Conservation (phyloP, 1,139 yeast genomes). For the Yamadazyma membranifaciens region DNA sequence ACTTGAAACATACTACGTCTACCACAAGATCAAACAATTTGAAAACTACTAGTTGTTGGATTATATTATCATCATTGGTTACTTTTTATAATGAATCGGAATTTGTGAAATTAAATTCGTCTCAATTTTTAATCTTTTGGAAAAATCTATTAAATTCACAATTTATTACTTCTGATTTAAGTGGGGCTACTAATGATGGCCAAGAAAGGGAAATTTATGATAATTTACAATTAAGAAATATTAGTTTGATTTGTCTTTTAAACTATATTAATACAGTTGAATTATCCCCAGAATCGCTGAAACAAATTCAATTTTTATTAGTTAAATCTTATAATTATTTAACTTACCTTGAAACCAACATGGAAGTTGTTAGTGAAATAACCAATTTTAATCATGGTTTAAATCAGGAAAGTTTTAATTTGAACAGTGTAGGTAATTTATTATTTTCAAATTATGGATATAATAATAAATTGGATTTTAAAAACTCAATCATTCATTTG, state of each 20-base stretch:
- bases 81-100: constrained; percentile 59
- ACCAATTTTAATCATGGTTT: constrained; percentile 32
- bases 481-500: constrained; percentile 30
- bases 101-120: constrained; percentile 66
- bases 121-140: constrained; percentile 80
- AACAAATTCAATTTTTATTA: constrained; percentile 42
- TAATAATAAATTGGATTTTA: constrained; percentile 23
- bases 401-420: constrained; percentile 31
- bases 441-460: constrained; percentile 27
- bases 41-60: constrained; percentile 56
- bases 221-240: constrained; percentile 40
- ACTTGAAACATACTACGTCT: constrained; percentile 37
- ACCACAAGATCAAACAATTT: constrained; percentile 17
- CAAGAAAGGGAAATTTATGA: constrained; percentile 32
- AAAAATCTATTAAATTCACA: constrained; percentile 68
- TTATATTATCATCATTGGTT: constrained; percentile 71
- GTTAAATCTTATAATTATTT: constrained; percentile 44
- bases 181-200: constrained; percentile 20
- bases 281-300: constrained; percentile 41
- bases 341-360: constrained; percentile 39
- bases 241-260: constrained; percentile 41
- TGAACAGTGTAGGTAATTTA: constrained; percentile 30
- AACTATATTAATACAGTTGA: constrained; percentile 41
- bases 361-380: constrained; percentile 33
- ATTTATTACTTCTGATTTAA: constrained; percentile 31